Conservation (phyloP, 768 basidiomycete species). For the Lactarius sanguifluus region DNA sequence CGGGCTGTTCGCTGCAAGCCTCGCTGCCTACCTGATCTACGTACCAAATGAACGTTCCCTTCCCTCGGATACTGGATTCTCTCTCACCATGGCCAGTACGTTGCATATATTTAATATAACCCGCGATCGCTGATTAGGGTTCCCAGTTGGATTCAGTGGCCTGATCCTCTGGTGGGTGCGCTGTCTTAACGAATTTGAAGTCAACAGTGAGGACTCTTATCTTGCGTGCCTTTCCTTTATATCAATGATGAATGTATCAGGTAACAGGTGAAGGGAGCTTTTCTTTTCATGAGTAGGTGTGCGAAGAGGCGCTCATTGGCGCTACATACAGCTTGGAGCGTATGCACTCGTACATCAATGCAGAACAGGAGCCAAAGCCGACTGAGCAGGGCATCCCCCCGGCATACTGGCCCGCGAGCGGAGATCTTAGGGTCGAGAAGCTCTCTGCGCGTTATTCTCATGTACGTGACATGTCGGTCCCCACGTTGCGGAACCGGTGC, state of each 20-base stretch:
- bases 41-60: constrained; percentile 37
- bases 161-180: too few species aligned
- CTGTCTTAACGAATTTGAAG: too few species aligned
- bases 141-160: too few species aligned
- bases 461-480: constrained; percentile 31
- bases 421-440: constrained; percentile 51
- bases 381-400: constrained; percentile 49
- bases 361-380: constrained; percentile 53
- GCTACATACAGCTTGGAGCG: constrained; percentile 45
- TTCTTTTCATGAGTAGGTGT: constrained; percentile 1
- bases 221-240: background rate
- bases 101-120: constrained; percentile 40
- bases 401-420: constrained; percentile 64
- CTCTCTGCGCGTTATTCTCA: constrained; percentile 50
- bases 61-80: constrained; percentile 41
- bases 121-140: too few species aligned
- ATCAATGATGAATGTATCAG: constrained; percentile 22
- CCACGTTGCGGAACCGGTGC: constrained; percentile 46
- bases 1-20: constrained; percentile 48
- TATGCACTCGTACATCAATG: constrained; percentile 52
- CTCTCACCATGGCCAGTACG: constrained; percentile 44
- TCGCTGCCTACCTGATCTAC: constrained; percentile 58
- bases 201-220: too few species aligned
- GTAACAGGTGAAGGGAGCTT: constrained; percentile 33
- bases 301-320: constrained; percentile 2